Percentiles rank a stretch among this genome's conserved stretches.
Conservation (phyloP, 2,329 filamentous ascomycete genomes). For the Colletotrichum lindemuthianum region DNA sequence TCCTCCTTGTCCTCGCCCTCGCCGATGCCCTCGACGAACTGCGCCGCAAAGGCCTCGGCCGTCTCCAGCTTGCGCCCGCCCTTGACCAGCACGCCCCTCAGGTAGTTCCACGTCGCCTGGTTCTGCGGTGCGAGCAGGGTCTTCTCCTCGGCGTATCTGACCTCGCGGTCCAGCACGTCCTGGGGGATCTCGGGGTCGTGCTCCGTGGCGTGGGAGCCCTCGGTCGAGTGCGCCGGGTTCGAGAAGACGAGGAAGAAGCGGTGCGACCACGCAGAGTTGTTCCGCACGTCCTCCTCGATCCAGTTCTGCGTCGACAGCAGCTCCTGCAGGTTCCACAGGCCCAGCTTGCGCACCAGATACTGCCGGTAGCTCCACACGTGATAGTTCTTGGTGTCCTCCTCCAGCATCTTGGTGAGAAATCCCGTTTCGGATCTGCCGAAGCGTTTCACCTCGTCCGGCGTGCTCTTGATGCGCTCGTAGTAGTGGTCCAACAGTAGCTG, state of each 20-base stretch:
- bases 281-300: constrained; percentile 84
- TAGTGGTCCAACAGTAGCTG: constrained; percentile 72
- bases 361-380: constrained; percentile 98
- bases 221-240: constrained; percentile 62
- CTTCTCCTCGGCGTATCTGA: constrained; percentile 77
- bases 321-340: constrained; percentile 77
- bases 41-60: constrained; percentile 59
- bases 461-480: constrained; percentile 66
- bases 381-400: constrained; percentile 93
- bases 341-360: constrained; percentile 71
- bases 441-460: constrained; percentile 58
- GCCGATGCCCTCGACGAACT: constrained; percentile 61
- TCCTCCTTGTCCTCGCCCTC: constrained; percentile 56
- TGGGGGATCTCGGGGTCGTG: constrained; percentile 67
- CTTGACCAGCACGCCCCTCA: constrained; percentile 79
- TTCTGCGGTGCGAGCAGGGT: constrained; percentile 89
- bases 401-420: constrained; percentile 85
- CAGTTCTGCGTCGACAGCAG: constrained; percentile 76
- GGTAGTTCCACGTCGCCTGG: constrained; percentile 92
- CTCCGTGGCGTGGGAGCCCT: constrained; percentile 59
- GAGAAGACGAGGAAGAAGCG: constrained; percentile 92
- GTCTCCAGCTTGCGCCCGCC: constrained; percentile 62
- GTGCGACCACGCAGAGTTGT: constrained; percentile 98
- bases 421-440: constrained; percentile 74
- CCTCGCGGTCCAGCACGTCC: constrained; percentile 76